phyloP scores from a whole-genome alignment of 1,284 basidiomycete species.

The Sanghuangporus baumii region DNA sequence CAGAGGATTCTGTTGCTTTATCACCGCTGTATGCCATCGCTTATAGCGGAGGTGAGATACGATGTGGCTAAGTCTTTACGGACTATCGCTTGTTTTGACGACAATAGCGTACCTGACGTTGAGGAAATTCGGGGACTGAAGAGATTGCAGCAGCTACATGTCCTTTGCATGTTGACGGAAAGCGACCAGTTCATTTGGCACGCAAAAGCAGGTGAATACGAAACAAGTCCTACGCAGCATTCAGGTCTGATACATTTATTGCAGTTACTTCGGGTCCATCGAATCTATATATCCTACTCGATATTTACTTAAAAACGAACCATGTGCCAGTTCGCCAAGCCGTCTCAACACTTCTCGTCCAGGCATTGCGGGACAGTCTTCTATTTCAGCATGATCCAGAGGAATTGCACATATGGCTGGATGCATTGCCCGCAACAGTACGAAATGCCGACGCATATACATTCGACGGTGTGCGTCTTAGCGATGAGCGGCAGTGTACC shows the following conservation, averaged over 20 bases:
- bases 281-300: conserved; percentile 63
- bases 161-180: conserved; percentile 64
- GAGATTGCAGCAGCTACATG: conserved; percentile 69
- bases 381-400: conserved; percentile 77
- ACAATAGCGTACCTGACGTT: conserved; percentile 20
- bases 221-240: conserved; percentile 25
- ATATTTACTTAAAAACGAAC: conserved; percentile 48
- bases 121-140: conserved; percentile 40
- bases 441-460: conserved; percentile 34
- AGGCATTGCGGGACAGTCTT: conserved; percentile 62
- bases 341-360: conserved; percentile 52
- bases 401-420: conserved; percentile 77
- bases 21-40: conserved; percentile 66
- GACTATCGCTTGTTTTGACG: conserved; percentile 34
- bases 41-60: conserved; percentile 76
- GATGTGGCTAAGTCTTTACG: conserved; percentile 80
- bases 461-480: conserved; percentile 47
- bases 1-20: conserved; percentile 83
- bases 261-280: conserved; percentile 40
- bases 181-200: conserved; percentile 77
- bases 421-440: conserved; percentile 42
- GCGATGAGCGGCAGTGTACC: conserved; percentile 56
- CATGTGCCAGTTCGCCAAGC: conserved; percentile 49
- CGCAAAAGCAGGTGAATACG: conserved; percentile 57
- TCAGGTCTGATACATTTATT: conserved; percentile 30